phyloP scores from a whole-genome alignment of 768 basidiomycete genomes.

The Glaciozyma antarctica region DNA sequence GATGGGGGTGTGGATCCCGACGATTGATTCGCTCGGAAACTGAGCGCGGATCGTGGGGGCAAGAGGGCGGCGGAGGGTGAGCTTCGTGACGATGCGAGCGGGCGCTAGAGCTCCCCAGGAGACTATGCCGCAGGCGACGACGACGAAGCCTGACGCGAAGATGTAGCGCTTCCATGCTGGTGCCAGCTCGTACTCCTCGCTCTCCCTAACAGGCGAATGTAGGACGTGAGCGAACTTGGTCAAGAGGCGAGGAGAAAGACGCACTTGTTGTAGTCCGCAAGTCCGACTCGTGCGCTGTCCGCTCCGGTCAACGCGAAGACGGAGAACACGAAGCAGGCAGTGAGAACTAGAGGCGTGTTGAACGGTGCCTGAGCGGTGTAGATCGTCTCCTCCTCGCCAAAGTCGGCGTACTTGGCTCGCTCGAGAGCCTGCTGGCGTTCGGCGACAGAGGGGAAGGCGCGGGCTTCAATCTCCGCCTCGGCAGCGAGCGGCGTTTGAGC shows the following conservation, averaged over 20 bases:
- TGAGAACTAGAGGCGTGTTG: constrained; percentile 21
- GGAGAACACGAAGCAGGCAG: constrained; percentile 11
- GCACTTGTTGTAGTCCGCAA: constrained; percentile 16
- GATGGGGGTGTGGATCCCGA: constrained; percentile 15
- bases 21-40: constrained; percentile 21
- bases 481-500: too few species aligned
- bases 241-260: not conserved
- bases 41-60: not conserved
- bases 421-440: too few species aligned
- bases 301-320: constrained; percentile 19
- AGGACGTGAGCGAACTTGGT: too few species aligned
- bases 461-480: too few species aligned
- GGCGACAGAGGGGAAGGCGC: too few species aligned
- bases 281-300: constrained; percentile 18
- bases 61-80: constrained; percentile 14
- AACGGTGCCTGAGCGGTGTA: constrained; percentile 11
- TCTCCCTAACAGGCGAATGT: constrained; percentile 2
- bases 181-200: constrained; percentile 18
- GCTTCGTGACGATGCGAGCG: constrained; percentile 16
- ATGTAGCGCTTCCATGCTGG: constrained; percentile 22
- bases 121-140: constrained; percentile 1
- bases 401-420: not conserved
- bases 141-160: not conserved
- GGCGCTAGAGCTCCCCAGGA: constrained; percentile 12
- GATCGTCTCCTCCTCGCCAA: constrained; percentile 13